Percentiles rank a stretch among this genome's conserved stretches.
phyloP scores from a whole-genome alignment of 139 green algal species.

The Chara braunii region DNA sequence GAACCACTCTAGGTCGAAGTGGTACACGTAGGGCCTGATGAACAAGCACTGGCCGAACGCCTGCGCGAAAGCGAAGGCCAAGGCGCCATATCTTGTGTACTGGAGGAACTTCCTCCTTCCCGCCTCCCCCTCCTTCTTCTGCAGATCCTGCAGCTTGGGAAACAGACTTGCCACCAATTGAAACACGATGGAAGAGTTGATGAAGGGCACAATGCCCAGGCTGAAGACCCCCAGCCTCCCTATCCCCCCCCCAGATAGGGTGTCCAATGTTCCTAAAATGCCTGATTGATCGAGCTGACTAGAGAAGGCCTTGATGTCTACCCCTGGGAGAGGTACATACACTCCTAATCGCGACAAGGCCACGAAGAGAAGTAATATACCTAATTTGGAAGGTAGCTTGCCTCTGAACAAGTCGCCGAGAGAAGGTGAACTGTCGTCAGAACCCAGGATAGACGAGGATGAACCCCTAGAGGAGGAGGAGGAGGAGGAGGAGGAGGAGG shows the following conservation, averaged over 20 bases:
- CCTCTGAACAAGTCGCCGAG: conserved; percentile 32
- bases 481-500: no score
- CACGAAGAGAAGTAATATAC: conserved; percentile 55
- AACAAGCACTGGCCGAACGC: conserved; percentile 67
- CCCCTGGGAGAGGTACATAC: conserved; percentile 78
- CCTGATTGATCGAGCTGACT: conserved; percentile 40
- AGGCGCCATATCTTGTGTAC: conserved; percentile 63
- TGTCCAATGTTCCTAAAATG: conserved; percentile 89
- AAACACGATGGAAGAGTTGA: conserved; percentile 93
- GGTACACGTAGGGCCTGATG: conserved; percentile 56
- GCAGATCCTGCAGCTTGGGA: conserved; percentile 39
- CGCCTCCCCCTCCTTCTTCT: conserved; percentile 87
- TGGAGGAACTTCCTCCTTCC: conserved; percentile 78
- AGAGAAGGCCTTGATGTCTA: conserved; percentile 33
- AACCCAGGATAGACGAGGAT: no score
- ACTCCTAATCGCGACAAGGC: conserved; percentile 79
- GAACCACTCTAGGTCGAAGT: conserved; percentile 77
- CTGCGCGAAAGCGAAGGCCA: conserved; percentile 30
- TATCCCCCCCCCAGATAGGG: conserved; percentile 62
- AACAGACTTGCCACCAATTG: conserved; percentile 30
- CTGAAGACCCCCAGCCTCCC: conserved; percentile 82
- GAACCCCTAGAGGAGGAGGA: no score
- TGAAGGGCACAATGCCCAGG: conserved; percentile 98
- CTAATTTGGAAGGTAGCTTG: conserved; percentile 46
- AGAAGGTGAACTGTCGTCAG: no score